Base-by-base conservation (phyloP, 164 flowering plant genomes). In the Piper longum region DNA sequence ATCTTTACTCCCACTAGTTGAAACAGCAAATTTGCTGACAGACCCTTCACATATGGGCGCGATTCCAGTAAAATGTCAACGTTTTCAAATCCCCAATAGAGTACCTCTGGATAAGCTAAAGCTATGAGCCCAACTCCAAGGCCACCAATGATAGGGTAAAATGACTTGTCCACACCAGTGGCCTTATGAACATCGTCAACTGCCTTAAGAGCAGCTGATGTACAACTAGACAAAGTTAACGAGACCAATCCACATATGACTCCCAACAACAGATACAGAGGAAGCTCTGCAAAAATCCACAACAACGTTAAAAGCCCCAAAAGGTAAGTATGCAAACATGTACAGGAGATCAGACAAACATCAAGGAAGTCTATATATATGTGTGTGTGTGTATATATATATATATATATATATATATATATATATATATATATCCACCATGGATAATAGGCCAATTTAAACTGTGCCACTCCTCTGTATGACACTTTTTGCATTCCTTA, bases 31-130 rank as follows among this genome's bases (percentile, higher is more conserved):
- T 79, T 82, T 65, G 80, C 84, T 51, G 93, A 76, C 11, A 85
- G 85, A 45, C 87, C 85, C 57, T 80, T 67, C 61, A 80, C 86
- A 72, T 76, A 78, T 41, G 93, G 96, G 6, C 84, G 76, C 66
- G 98, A 85, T 77, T 92, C 96, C 67, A 92, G 70, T 72, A 92
- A 71, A 70, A 81, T 70, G 74, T 92, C 89, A 63, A 92, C 98
- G 73, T 92, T 92, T 79, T 86, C 78, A 73, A 92, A 92, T 45
- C 96, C 98, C 91, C 96, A 85, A 71, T 92, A 89, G 48, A 92
- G 89, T 77, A 89, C 80, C 79, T 88, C 96, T 7, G 98, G 98
- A 76, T 88, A 92, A 56, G 75, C 81, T 75, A 92, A 74, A 43
- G 98, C 96, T 72, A 88, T 85, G 60, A 85, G 40, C 51, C 98